Evolutionary conservation across 768 basidiomycete genomes (phyloP).

Genomic region (Sarcomyxa edulis): DNA sequence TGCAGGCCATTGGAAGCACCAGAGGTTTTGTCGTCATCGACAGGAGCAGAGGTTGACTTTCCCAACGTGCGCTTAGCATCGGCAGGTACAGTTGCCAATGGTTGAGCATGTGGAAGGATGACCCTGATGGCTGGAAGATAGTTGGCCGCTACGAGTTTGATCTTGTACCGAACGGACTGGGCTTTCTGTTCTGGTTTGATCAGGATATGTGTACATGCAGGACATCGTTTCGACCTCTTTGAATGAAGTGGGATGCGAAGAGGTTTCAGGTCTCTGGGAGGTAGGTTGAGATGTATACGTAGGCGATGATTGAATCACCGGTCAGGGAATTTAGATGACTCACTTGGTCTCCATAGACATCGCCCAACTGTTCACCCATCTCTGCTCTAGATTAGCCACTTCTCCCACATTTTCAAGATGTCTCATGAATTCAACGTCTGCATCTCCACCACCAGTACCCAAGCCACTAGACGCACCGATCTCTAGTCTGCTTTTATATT

Average conservation of each 20-base stretch:
- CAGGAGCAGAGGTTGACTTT: constrained; percentile 31
- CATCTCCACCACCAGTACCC: constrained; percentile 58
- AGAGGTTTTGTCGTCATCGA: constrained; percentile 33
- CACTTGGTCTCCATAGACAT: constrained; percentile 61
- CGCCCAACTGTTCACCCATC: constrained; percentile 81
- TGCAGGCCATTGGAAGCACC: constrained; percentile 40
- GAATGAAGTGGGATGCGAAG: constrained; percentile 89
- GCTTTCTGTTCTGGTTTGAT: constrained; percentile 99
- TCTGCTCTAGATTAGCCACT: constrained; percentile 68
- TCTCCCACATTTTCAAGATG: constrained; percentile 56
- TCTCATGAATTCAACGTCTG: constrained; percentile 66
- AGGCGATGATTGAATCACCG: too few species aligned
- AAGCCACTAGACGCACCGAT: constrained; percentile 47
- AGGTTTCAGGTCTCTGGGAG: constrained; percentile 79
- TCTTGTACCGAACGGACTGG: constrained; percentile 91
- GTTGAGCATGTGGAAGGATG: constrained; percentile 53
- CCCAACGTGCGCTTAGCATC: constrained; percentile 33
- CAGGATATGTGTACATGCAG: constrained; percentile 89
- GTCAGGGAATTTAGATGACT: too few species aligned
- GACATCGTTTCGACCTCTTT: constrained; percentile 94
- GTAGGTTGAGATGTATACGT: too few species aligned
- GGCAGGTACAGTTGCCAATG: constrained; percentile 32
- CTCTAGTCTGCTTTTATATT: constrained; percentile 72
- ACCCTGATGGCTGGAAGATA: constrained; percentile 88
- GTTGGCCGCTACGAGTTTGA: constrained; percentile 93